Conservation (phyloP, 306 rosid species). For the apple (Malus domestica) region DNA sequence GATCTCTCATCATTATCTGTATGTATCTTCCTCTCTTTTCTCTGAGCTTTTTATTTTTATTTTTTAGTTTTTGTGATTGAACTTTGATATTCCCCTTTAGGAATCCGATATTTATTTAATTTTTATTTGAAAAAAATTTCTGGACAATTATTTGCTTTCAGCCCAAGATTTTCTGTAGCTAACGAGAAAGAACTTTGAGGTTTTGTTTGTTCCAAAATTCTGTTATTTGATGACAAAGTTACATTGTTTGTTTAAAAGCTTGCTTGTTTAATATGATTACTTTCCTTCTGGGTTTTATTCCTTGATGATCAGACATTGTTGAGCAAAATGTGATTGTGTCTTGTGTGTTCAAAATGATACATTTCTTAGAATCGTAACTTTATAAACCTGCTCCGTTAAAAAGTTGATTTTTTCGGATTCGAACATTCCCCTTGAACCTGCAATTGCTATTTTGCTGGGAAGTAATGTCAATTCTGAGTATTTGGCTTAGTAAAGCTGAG, state of each 20-base stretch:
- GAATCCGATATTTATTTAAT: background rate
- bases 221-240: background rate
- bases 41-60: background rate
- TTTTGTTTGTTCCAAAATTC: background rate
- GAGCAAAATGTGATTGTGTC: background rate
- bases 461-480: background rate
- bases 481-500: background rate
- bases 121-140: too few relatives aligned
- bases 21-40: constrained; percentile 11
- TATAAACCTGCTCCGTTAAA: too few relatives aligned
- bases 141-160: background rate
- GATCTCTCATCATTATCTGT: constrained; percentile 78
- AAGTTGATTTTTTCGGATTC: too few relatives aligned
- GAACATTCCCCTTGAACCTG: too few relatives aligned
- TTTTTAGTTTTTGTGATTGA: background rate
- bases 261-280: background rate
- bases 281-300: background rate
- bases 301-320: background rate
- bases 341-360: too few relatives aligned
- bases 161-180: too few relatives aligned
- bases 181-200: background rate
- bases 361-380: too few relatives aligned
- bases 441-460: too few relatives aligned
- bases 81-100: background rate
- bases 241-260: background rate